These are phyloP conservation scores for Fusarium mangiferae DNA, from an alignment of 2,329 filamentous ascomycete genomes.

Conservation along the genomic window DNA sequence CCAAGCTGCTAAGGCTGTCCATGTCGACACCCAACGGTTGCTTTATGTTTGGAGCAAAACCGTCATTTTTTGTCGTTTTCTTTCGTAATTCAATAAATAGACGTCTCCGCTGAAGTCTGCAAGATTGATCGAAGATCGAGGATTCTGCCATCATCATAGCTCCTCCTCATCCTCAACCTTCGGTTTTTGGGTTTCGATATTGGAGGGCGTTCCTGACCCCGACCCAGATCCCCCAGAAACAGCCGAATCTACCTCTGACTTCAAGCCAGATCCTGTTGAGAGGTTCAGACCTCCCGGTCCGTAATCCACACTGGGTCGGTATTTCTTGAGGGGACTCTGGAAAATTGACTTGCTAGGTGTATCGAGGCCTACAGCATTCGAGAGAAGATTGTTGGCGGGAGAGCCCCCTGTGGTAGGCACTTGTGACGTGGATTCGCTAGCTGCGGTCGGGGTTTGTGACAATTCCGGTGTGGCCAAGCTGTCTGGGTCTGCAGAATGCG, in stretches of 20 bases:
- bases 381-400: conserved; percentile 18
- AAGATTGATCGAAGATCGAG: not conserved
- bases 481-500: conserved; percentile 78
- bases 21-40: conserved; percentile 19
- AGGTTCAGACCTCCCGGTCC: conserved; percentile 39
- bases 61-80: conserved; percentile 16
- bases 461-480: conserved; percentile 51
- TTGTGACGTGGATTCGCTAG: conserved; percentile 52
- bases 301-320: conserved; percentile 67
- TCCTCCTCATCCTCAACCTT: conserved; percentile 54
- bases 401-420: conserved; percentile 23
- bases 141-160: conserved; percentile 44
- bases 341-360: conserved; percentile 56
- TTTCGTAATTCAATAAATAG: conserved; percentile 5
- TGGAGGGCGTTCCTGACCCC: conserved; percentile 33
- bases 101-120: not conserved
- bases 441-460: conserved; percentile 55
- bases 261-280: conserved; percentile 46
- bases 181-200: conserved; percentile 35
- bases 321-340: conserved; percentile 80
- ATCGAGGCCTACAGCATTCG: conserved; percentile 36
- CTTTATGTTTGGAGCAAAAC: not conserved
- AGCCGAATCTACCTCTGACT: conserved; percentile 48
- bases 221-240: conserved; percentile 40
- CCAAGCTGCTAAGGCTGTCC: conserved; percentile 23